These are phyloP conservation scores for Hymenoscyphus repandus DNA, from an alignment of 2,329 filamentous ascomycete species.

Conservation along the genomic window DNA sequence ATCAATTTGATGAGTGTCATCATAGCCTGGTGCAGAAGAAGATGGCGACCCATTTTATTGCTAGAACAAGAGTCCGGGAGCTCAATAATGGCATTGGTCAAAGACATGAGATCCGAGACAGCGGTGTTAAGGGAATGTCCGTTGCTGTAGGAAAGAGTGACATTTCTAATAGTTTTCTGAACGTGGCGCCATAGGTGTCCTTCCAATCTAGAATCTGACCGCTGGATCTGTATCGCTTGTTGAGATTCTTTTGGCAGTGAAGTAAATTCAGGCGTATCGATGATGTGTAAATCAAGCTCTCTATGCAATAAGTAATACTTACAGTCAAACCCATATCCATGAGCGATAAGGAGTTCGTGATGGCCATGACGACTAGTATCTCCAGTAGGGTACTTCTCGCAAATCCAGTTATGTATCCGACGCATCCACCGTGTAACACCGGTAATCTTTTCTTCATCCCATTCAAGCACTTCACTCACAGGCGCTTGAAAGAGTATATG, in stretches of 20 bases:
- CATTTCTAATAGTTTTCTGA: slow-evolving; percentile 61
- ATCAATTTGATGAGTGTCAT: slow-evolving; percentile 63
- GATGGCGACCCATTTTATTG: slow-evolving; percentile 14
- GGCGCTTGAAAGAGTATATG: slow-evolving; percentile 89
- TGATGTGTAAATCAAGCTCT: too few species aligned
- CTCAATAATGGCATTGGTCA: slow-evolving; percentile 64
- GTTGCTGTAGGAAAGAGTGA: slow-evolving; percentile 63
- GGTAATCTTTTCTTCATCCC: slow-evolving; percentile 78
- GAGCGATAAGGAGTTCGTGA: background rate
- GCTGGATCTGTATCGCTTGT: background rate
- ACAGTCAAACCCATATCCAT: background rate
- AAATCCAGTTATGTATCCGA: slow-evolving; percentile 42
- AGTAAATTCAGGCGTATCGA: background rate
- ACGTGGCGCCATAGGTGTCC: slow-evolving; percentile 55
- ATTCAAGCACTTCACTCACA: slow-evolving; percentile 76
- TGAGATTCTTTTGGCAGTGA: background rate
- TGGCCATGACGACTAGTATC: too few species aligned
- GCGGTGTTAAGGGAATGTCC: slow-evolving; percentile 78
- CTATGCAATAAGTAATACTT: too few species aligned
- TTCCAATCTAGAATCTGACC: background rate
- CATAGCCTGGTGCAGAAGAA: slow-evolving; percentile 36
- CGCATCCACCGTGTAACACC: slow-evolving; percentile 78
- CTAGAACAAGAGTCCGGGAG: background rate
- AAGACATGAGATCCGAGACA: slow-evolving; percentile 74
- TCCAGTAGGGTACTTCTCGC: background rate